phyloP scores from a whole-genome alignment of 805 yeast species.

The Brettanomyces nanus region DNA sequence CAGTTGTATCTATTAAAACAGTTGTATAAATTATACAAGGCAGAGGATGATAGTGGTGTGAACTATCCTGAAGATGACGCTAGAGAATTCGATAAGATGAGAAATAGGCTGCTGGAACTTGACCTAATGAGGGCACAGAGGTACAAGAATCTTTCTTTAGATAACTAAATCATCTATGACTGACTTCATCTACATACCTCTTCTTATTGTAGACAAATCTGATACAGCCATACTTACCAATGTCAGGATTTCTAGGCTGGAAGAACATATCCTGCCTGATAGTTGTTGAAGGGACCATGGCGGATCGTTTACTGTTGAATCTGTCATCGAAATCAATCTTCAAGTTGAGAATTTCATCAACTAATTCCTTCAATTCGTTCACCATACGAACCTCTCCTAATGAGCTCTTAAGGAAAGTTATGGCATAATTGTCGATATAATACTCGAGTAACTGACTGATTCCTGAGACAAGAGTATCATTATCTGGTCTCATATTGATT shows the following conservation, averaged over 20 bases:
- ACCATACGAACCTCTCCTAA: slow-evolving; percentile 13
- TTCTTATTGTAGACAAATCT: slow-evolving; percentile 26
- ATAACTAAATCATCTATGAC: too few species aligned
- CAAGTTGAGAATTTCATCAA: slow-evolving; percentile 22
- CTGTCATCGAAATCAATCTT: slow-evolving; percentile 21
- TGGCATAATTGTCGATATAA: slow-evolving; percentile 22
- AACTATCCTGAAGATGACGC: not conserved
- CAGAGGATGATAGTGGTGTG: slow-evolving; percentile 10
- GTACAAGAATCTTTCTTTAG: slow-evolving; percentile 34
- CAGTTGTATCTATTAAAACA: slow-evolving; percentile 37
- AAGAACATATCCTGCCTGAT: slow-evolving; percentile 20
- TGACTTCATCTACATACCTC: slow-evolving; percentile 20
- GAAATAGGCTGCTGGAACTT: slow-evolving; percentile 37
- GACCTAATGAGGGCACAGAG: slow-evolving; percentile 64
- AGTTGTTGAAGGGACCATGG: not conserved
- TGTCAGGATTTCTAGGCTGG: slow-evolving; percentile 23
- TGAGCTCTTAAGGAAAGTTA: slow-evolving; percentile 18
- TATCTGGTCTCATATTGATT: slow-evolving; percentile 3
- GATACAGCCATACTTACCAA: slow-evolving; percentile 24
- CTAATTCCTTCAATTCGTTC: slow-evolving; percentile 16
- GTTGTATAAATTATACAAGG: slow-evolving; percentile 12
- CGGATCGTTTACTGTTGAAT: slow-evolving; percentile 1
- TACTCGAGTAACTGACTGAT: slow-evolving; percentile 24
- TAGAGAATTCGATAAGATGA: slow-evolving; percentile 23
- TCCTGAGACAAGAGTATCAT: slow-evolving; percentile 7